phyloP scores from a whole-genome alignment of 2,329 filamentous ascomycete species.

The Juglanconis sp. region DNA sequence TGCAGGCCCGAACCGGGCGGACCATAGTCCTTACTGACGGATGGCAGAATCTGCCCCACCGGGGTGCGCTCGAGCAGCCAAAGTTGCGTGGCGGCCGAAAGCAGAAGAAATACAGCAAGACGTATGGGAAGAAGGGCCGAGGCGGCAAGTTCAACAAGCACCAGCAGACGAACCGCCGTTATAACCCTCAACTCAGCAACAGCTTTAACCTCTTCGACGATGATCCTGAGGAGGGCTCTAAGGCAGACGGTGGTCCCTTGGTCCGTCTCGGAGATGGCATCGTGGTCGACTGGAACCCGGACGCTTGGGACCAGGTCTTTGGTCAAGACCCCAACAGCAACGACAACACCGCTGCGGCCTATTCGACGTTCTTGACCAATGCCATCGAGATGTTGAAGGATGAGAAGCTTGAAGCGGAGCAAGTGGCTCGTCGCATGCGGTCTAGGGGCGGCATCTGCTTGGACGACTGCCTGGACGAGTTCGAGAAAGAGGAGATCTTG shows the following conservation, averaged over 20 bases:
- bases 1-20: neutral
- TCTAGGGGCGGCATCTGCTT: slow-evolving; percentile 75
- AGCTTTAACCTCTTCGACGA: slow-evolving; percentile 30
- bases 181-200: slow-evolving; percentile 18
- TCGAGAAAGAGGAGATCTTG: slow-evolving; percentile 87
- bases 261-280: slow-evolving; percentile 81
- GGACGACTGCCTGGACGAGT: slow-evolving; percentile 90
- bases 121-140: slow-evolving; percentile 44
- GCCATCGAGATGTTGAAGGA: slow-evolving; percentile 54
- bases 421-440: slow-evolving; percentile 61
- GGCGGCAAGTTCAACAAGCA: slow-evolving; percentile 26
- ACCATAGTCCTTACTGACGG: neutral
- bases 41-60: slow-evolving; percentile 12
- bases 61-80: neutral
- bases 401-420: slow-evolving; percentile 61
- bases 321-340: slow-evolving; percentile 36
- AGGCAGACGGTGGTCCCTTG: slow-evolving; percentile 55
- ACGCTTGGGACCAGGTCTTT: slow-evolving; percentile 72
- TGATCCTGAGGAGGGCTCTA: slow-evolving; percentile 27
- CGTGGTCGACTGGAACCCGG: slow-evolving; percentile 77
- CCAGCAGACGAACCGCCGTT: slow-evolving; percentile 23
- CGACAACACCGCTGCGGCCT: slow-evolving; percentile 53
- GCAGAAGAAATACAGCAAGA: slow-evolving; percentile 43
- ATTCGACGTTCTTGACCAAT: slow-evolving; percentile 48
- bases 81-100: slow-evolving; percentile 37